Conservation (phyloP, 176 grass and related monocot genomes). For the Cymbopogon citratus region DNA sequence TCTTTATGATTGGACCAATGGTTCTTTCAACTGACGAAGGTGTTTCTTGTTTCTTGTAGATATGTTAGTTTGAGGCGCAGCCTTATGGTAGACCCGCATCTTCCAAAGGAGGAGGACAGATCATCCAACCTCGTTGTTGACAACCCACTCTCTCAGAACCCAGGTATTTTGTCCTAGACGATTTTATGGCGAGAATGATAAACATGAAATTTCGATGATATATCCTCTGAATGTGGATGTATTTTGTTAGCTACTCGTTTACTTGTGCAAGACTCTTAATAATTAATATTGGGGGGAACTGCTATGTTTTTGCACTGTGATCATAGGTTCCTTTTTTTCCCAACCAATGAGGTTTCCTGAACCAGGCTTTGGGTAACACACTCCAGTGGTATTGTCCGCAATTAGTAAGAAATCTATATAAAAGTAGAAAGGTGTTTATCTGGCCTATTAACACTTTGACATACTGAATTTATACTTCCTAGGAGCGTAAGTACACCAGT, state of each 20-base stretch:
- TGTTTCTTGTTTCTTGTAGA: slow-evolving; percentile 33
- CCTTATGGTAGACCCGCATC: slow-evolving; percentile 70
- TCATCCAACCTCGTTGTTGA: slow-evolving; percentile 61
- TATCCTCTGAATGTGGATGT: not conserved
- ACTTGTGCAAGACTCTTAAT: not conserved
- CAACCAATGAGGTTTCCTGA: not conserved
- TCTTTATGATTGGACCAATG: not conserved
- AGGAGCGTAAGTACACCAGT: not conserved
- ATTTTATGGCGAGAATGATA: not conserved
- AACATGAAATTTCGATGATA: not conserved
- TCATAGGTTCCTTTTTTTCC: not conserved
- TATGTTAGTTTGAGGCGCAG: slow-evolving; percentile 76
- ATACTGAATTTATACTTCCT: not conserved
- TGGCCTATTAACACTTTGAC: not conserved
- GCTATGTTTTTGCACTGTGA: not conserved
- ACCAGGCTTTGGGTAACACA: not conserved
- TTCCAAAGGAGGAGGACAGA: slow-evolving; percentile 58
- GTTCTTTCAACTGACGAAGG: slow-evolving; percentile 1
- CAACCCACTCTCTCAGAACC: slow-evolving; percentile 93
- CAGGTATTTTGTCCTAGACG: slow-evolving; percentile 51
- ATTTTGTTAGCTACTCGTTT: not conserved
- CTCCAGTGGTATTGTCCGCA: not conserved
- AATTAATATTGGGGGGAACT: slow-evolving; percentile 11
- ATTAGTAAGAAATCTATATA: not conserved
- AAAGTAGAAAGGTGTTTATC: not conserved